Evolutionary conservation across 306 rosid species (phyloP).

Genomic region (Oemleria cerasiformis): DNA sequence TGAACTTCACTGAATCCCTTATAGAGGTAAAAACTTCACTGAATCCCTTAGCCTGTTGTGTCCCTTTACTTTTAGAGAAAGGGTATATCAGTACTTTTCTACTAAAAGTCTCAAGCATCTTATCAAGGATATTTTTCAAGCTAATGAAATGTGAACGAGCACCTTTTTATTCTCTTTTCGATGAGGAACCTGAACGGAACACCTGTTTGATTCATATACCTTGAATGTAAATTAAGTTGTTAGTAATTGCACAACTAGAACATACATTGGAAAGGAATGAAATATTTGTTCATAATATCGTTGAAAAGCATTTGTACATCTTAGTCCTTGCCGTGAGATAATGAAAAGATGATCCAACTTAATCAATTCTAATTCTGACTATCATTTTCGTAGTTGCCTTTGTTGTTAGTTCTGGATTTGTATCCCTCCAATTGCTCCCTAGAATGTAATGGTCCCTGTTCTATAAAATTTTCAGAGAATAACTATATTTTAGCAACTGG

Average conservation of each 20-base stretch:
- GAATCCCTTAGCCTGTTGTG: slow-evolving; percentile 1
- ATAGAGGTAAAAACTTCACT: slow-evolving; percentile 57
- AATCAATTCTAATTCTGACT: too few species aligned
- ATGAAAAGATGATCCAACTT: not conserved
- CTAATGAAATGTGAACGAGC: not conserved
- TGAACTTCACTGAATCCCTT: slow-evolving; percentile 80
- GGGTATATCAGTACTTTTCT: not conserved
- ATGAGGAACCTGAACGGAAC: not conserved
- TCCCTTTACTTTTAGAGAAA: not conserved
- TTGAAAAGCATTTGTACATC: not conserved
- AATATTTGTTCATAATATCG: not conserved
- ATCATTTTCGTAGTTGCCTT: not conserved
- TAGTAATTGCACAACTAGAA: not conserved
- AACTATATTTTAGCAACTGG: not conserved
- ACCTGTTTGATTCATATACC: not conserved
- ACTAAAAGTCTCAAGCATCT: not conserved
- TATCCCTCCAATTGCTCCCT: not conserved
- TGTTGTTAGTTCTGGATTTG: not conserved
- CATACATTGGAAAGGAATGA: not conserved
- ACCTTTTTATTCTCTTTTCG: too few species aligned
- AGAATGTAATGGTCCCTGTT: not conserved
- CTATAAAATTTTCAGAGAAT: not conserved
- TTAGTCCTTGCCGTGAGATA: not conserved
- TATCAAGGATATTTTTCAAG: not conserved
- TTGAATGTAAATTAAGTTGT: not conserved